phyloP scores from a whole-genome alignment of 2,329 filamentous ascomycete species.

The Pseudogymnoascus pannorum region DNA sequence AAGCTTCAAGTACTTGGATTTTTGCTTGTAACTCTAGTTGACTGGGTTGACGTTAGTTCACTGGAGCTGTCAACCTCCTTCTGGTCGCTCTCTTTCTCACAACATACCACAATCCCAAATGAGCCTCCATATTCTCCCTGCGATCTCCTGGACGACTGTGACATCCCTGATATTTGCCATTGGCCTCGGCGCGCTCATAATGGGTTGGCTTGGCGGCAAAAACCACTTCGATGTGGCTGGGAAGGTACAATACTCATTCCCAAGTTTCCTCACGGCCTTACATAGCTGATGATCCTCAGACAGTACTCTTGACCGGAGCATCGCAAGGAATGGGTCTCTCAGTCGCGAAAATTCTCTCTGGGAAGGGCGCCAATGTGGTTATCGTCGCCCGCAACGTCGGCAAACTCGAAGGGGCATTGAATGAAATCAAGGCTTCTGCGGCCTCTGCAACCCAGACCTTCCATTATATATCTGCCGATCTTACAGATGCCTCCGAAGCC shows the following conservation, averaged over 20 bases:
- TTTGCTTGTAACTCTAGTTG: not conserved
- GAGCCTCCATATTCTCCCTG: not conserved
- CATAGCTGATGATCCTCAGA: slow-evolving; percentile 43
- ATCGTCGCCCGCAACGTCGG: slow-evolving; percentile 70
- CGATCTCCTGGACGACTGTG: slow-evolving; percentile 2
- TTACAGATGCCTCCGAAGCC: slow-evolving; percentile 64
- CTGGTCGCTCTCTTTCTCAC: not conserved
- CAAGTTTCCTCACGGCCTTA: not conserved
- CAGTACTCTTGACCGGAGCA: slow-evolving; percentile 79
- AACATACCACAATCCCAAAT: slow-evolving; percentile 5
- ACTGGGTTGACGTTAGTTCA: not conserved
- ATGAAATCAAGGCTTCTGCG: slow-evolving; percentile 60
- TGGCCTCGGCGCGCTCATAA: slow-evolving; percentile 13
- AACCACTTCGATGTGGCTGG: slow-evolving; percentile 18
- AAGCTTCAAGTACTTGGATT: not conserved
- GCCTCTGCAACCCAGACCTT: slow-evolving; percentile 66
- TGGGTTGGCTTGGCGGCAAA: slow-evolving; percentile 14
- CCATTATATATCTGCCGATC: slow-evolving; percentile 75
- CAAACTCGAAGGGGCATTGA: slow-evolving; percentile 67
- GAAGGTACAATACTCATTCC: slow-evolving; percentile 11
- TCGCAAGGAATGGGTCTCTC: slow-evolving; percentile 88
- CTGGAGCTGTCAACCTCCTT: not conserved
- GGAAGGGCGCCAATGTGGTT: slow-evolving; percentile 79
- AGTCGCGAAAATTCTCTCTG: slow-evolving; percentile 64
- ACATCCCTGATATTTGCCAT: slow-evolving; percentile 1